Conservation (phyloP, 306 rosid genomes). For the Dalbergia cultrata region DNA sequence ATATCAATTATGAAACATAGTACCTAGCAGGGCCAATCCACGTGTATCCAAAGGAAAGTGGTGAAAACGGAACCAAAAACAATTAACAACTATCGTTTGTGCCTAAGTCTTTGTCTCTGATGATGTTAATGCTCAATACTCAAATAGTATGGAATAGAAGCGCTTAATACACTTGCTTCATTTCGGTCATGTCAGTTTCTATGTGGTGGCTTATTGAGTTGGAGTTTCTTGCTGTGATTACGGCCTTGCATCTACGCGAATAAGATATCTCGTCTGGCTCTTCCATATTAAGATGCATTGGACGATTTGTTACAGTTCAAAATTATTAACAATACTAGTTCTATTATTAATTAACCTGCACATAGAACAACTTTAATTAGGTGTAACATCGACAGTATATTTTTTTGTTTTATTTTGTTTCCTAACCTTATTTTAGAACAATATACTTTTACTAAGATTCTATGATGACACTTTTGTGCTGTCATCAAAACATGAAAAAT, state of each 20-base stretch:
- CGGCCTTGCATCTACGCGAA: conserved; percentile 48
- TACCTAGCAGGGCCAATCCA: conserved; percentile 12
- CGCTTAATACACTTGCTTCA: conserved; percentile 15
- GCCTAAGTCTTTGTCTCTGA: conserved; percentile 14
- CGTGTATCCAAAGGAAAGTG: conserved; percentile 32
- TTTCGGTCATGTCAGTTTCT: conserved; percentile 28
- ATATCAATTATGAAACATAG: conserved; percentile 13
- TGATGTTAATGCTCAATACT: neutral
- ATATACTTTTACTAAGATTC: neutral
- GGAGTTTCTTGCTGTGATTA: conserved; percentile 36
- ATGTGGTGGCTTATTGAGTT: conserved; percentile 30
- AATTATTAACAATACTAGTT: neutral
- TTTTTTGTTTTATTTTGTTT: neutral
- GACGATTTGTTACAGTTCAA: neutral
- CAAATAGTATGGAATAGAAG: conserved; percentile 26
- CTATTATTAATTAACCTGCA: conserved; percentile 8
- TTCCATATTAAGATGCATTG: conserved; percentile 21
- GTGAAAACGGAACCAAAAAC: conserved; percentile 14
- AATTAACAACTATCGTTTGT: conserved; percentile 8
- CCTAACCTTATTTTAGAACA: neutral
- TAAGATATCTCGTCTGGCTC: conserved; percentile 32
- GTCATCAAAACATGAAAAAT: neutral
- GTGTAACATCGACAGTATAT: conserved; percentile 5
- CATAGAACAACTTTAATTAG: conserved; percentile 22
- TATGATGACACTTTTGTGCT: neutral